Conservation (phyloP, 2,329 filamentous ascomycete genomes). For the Cercospora beticola region DNA sequence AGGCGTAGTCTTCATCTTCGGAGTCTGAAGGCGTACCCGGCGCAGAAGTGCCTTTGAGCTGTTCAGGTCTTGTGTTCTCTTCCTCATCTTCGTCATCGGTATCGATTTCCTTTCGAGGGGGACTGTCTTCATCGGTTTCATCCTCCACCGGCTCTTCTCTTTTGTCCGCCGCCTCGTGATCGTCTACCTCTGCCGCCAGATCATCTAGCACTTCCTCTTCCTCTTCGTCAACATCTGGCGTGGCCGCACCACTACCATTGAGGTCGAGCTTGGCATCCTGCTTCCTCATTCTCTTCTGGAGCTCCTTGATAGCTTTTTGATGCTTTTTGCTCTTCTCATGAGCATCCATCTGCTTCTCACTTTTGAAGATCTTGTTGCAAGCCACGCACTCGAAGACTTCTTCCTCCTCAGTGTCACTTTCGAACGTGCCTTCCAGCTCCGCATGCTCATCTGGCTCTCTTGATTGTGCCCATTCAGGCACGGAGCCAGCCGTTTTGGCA, state of each 20-base stretch:
- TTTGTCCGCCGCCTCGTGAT: constrained; percentile 17
- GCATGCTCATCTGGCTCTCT: constrained; percentile 53
- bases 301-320: constrained; percentile 75
- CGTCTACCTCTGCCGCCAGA: constrained; percentile 28
- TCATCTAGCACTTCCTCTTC: constrained; percentile 35
- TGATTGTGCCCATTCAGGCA: constrained; percentile 74
- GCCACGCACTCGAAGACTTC: constrained; percentile 63
- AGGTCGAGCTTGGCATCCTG: constrained; percentile 65
- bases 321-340: constrained; percentile 99
- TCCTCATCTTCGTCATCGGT: constrained; percentile 5
- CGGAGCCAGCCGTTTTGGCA: constrained; percentile 63
- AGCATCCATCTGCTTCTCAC: constrained; percentile 83
- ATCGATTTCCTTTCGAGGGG: background rate
- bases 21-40: constrained; percentile 9
- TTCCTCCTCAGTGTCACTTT: constrained; percentile 49
- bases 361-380: constrained; percentile 72
- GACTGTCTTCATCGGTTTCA: background rate
- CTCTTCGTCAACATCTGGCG: constrained; percentile 36
- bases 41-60: background rate
- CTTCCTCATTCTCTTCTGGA: constrained; percentile 78
- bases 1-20: constrained; percentile 42
- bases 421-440: constrained; percentile 41
- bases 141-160: constrained; percentile 3
- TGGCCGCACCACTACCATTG: constrained; percentile 40
- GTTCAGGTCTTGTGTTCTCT: background rate